A percentile compares a stretch with the other conserved stretches of the same genome.
Evolutionary conservation across 306 rosid species (phyloP).

Genomic region (Ormosia emarginata): DNA sequence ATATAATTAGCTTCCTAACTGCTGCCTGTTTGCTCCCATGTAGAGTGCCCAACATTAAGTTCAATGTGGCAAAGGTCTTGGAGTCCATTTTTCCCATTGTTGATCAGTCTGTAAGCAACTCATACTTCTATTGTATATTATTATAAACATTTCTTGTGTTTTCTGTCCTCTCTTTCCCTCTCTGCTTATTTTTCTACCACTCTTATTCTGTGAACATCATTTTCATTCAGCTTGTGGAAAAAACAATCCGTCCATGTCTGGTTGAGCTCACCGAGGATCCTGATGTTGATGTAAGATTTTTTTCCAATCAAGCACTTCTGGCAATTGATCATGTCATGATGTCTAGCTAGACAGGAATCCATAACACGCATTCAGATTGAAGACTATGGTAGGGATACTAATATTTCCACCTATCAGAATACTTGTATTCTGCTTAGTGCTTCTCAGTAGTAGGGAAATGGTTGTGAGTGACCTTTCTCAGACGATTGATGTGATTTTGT

Average conservation of each 20-base stretch:
- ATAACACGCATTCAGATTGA: neutral
- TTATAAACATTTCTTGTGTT: neutral
- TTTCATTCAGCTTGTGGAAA: conserved; percentile 60
- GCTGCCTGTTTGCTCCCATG: conserved; percentile 9
- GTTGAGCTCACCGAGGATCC: conserved; percentile 82
- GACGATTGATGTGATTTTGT: neutral
- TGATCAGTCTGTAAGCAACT: conserved; percentile 67
- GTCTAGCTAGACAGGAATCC: conserved; percentile 54
- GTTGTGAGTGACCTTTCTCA: conserved; percentile 1
- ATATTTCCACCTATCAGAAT: neutral
- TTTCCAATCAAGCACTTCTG: conserved; percentile 70
- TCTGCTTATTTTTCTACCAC: neutral
- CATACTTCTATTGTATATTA: neutral
- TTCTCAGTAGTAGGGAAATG: neutral
- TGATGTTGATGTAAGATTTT: conserved; percentile 76
- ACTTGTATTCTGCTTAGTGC: neutral
- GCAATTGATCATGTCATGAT: conserved; percentile 68
- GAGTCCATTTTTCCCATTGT: conserved; percentile 71
- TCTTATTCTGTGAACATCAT: neutral
- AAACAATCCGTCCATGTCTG: conserved; percentile 64
- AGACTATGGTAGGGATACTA: neutral
- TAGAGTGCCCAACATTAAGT: conserved; percentile 86
- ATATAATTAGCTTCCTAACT: conserved; percentile 11
- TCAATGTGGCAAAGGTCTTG: conserved; percentile 78
- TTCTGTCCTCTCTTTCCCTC: neutral